Evolutionary conservation across 345 rosid genomes (phyloP).

Genomic region (Citrus glauca): DNA sequence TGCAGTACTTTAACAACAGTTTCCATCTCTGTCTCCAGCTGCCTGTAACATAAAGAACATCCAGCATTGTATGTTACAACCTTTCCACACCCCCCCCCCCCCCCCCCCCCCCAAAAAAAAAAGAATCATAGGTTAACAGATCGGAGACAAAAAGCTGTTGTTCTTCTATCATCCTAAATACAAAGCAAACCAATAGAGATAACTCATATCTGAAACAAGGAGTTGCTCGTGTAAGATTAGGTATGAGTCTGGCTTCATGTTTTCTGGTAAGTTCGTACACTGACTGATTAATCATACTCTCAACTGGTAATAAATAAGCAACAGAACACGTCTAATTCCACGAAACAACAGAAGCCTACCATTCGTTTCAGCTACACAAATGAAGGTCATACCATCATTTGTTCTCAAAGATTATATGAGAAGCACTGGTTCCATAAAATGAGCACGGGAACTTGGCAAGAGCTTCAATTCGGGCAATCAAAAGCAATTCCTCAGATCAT

Average conservation of each 20-base stretch:
- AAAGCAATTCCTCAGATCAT: background rate
- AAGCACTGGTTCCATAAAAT: too few relatives aligned
- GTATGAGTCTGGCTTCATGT: background rate
- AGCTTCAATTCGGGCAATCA: background rate
- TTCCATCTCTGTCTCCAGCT: constrained; percentile 79
- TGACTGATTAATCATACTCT: background rate
- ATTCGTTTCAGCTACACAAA: background rate
- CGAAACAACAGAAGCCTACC: background rate
- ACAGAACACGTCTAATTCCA: background rate
- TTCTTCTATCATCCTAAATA: background rate
- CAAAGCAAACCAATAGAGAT: background rate
- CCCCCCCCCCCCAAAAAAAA: too few relatives aligned
- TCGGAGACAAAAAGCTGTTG: background rate
- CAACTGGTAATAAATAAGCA: background rate
- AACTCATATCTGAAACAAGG: background rate
- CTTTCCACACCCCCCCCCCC: too few relatives aligned
- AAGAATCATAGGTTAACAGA: background rate
- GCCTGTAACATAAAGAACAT: constrained; percentile 33
- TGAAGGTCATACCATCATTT: background rate
- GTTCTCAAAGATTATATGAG: background rate
- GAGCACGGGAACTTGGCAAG: background rate
- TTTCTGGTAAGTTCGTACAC: background rate
- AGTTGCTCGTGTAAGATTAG: background rate
- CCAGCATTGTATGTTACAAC: background rate
- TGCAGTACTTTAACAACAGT: constrained; percentile 77